A percentile compares a stretch with the other conserved stretches of the same genome.
Conservation (phyloP, 2,329 filamentous ascomycete species). For the Talaromyces sp. region DNA sequence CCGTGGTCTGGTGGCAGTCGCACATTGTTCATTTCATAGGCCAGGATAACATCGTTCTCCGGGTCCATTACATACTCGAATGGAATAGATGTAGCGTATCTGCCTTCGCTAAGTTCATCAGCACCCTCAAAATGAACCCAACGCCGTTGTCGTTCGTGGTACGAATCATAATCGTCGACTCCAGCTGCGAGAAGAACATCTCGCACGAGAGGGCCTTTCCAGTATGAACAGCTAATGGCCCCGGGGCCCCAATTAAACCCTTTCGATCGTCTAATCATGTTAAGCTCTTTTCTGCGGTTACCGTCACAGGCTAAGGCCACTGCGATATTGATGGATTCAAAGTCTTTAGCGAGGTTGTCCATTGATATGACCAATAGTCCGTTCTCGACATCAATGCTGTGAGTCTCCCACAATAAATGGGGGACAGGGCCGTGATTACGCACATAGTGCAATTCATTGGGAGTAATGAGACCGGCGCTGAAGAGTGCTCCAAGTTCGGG, state of each 20-base stretch:
- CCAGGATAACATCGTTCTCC: slow-evolving; percentile 46
- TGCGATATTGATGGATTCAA: slow-evolving; percentile 45
- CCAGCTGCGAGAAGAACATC: slow-evolving; percentile 44
- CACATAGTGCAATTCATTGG: slow-evolving; percentile 49
- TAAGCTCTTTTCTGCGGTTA: slow-evolving; percentile 50
- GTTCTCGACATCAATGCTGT: slow-evolving; percentile 44
- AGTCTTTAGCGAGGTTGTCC: slow-evolving; percentile 42
- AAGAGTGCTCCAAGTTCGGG: slow-evolving; percentile 40
- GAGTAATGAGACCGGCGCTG: slow-evolving; percentile 47
- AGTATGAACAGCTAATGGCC: slow-evolving; percentile 48
- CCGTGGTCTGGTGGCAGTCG: slow-evolving; percentile 41
- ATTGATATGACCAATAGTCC: slow-evolving; percentile 37
- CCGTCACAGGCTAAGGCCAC: slow-evolving; percentile 48
- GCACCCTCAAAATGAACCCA: slow-evolving; percentile 51
- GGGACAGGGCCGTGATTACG: slow-evolving; percentile 53
- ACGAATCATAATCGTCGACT: slow-evolving; percentile 22
- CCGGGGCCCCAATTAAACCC: slow-evolving; percentile 47
- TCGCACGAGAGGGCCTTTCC: slow-evolving; percentile 45
- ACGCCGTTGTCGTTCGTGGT: slow-evolving; percentile 20
- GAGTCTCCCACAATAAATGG: slow-evolving; percentile 46
- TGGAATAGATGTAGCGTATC: slow-evolving; percentile 47
- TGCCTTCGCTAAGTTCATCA: slow-evolving; percentile 44
- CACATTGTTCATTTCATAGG: slow-evolving; percentile 40
- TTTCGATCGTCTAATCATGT: slow-evolving; percentile 46
- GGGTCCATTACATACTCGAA: slow-evolving; percentile 47